Percentiles rank a stretch among this genome's conserved stretches.
These are phyloP conservation scores for Lactarius akahatsu DNA, from an alignment of 768 basidiomycete species.

Conservation along the genomic window DNA sequence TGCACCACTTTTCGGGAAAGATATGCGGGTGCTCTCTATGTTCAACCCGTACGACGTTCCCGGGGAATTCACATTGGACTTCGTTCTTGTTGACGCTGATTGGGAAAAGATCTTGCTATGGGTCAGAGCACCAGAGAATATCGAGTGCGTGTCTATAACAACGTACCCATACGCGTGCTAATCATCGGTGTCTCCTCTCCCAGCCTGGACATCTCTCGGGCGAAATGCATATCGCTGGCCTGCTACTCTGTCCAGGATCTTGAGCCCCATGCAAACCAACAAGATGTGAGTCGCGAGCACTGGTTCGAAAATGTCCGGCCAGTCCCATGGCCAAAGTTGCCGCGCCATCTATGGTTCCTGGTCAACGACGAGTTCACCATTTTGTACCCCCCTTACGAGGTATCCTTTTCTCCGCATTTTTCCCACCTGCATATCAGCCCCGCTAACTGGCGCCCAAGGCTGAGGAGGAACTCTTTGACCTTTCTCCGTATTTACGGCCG, in stretches of 20 bases:
- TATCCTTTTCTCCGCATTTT: neutral
- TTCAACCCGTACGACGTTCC: conserved; percentile 3
- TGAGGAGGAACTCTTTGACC: conserved; percentile 16
- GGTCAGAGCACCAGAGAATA: conserved; percentile 9
- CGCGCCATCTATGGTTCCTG: conserved; percentile 9
- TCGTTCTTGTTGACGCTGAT: conserved; percentile 1
- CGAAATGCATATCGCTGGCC: conserved; percentile 16
- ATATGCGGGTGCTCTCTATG: conserved; percentile 23
- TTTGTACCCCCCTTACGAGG: conserved; percentile 17
- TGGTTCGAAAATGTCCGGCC: conserved; percentile 26
- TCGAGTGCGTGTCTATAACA: conserved; percentile 8
- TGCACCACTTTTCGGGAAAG: conserved; percentile 20
- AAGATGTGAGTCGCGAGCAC: conserved; percentile 5
- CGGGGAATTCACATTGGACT: conserved; percentile 12
- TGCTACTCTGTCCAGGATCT: conserved; percentile 20
- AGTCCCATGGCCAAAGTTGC: conserved; percentile 21
- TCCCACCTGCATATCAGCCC: too few relatives aligned
- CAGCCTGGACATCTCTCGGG: conserved; percentile 18
- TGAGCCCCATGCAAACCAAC: conserved; percentile 10
- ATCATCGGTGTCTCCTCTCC: neutral
- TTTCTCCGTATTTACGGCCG: conserved; percentile 15
- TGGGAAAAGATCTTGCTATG: conserved; percentile 20
- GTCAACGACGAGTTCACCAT: conserved; percentile 4
- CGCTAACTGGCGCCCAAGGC: conserved; percentile 9
- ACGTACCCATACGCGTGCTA: neutral